Base-by-base conservation (phyloP, 768 basidiomycete species). In the Serendipita indica region DNA sequence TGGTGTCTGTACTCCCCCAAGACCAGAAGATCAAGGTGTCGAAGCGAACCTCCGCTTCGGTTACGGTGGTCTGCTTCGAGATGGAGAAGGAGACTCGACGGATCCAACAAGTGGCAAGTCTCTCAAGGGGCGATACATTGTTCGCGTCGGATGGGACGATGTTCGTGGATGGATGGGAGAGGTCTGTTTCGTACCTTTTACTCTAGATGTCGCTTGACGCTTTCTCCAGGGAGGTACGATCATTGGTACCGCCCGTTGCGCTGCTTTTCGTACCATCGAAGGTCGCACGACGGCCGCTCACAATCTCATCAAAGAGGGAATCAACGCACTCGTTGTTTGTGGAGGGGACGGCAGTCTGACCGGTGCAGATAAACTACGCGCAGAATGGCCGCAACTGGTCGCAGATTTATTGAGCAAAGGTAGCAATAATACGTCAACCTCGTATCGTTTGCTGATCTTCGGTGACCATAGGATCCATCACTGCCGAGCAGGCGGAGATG, bases 301-400 rank as follows among this genome's bases (percentile, higher is more conserved):
- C 65, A 98, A 98, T 69, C 76, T 99, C 61, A 83, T 98, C 72
- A 89, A 84, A 65, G 93, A 94, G 70, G 96, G 96, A 58, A 98
- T 99, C 64, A 91, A 98, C 66, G 94, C 93, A 16, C 78, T 99
- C 60, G 90, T 86, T 45, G 92, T 99, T 59, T 98, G 94, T 65
- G 96, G 96, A 58, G 96, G 96, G 67, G 96, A 99, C 65, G 96
- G 96, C 25, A 90, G 87, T 14, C 76, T 99, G 62, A 98, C 96
- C 0, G 96, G 96, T 57, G 96, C 96, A 5, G 92, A 99, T 68
- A 75, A 86, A 65, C 90, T 99, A 69, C 76, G 96, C 60, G 77
- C 82, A 1, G 96, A 99, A 74, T 99, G 96, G 96, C 89, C 92
- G 0, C 70, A 76, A n/a, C 81, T 93, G 61, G 74, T 98, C 60